A percentile compares a stretch with the other conserved stretches of the same genome.
These are phyloP conservation scores for Diospyros kaki DNA, from an alignment of 148 eudicot genomes.

Conservation along the genomic window DNA sequence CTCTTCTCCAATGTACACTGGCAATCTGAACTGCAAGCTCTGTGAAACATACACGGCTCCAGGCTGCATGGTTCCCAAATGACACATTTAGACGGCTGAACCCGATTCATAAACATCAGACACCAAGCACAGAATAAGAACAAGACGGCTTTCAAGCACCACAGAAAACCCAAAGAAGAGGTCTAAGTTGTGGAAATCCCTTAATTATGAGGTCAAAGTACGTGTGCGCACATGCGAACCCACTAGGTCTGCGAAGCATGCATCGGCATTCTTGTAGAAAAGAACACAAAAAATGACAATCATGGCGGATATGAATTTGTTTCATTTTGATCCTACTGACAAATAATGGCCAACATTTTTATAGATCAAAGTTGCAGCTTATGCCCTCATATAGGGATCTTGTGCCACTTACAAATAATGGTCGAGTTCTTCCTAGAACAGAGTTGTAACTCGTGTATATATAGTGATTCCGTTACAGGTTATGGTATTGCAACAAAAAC, in stretches of 20 bases:
- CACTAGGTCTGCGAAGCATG: no score
- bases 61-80: constrained; percentile 43
- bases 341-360: neutral
- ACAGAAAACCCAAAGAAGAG: neutral
- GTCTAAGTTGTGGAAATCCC: neutral
- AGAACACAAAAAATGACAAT: no score
- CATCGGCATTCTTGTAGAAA: no score
- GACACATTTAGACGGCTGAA: neutral
- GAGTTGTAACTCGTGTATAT: no score
- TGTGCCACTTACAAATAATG: neutral
- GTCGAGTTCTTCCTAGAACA: no score
- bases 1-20: constrained; percentile 65
- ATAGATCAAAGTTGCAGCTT: neutral
- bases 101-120: neutral
- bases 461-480: no score
- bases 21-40: constrained; percentile 63
- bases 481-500: neutral
- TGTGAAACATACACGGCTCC: constrained; percentile 78
- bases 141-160: neutral
- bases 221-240: no score
- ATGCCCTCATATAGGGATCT: neutral
- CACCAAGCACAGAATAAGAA: neutral
- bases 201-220: no score
- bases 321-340: neutral
- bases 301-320: neutral